Percentiles rank a stretch among this genome's conserved stretches.
These are phyloP conservation scores for Nannochloropsis oceanica DNA, from an alignment of 108 stramenopile genomes.

Conservation along the genomic window DNA sequence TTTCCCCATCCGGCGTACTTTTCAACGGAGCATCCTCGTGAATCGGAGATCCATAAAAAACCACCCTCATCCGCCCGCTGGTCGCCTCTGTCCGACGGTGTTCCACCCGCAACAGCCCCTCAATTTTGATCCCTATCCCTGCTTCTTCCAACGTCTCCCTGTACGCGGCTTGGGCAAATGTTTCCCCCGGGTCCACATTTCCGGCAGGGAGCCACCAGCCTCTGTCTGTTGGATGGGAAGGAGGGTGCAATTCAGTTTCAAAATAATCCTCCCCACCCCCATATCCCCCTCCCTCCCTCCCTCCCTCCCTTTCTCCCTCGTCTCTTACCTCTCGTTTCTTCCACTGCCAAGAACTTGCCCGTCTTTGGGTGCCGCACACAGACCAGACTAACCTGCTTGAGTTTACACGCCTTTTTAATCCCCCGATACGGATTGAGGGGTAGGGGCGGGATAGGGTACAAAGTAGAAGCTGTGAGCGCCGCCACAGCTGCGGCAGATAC, in stretches of 20 bases:
- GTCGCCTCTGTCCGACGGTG: neutral
- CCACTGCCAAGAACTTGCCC: neutral
- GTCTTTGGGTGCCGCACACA: neutral
- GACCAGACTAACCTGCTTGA: neutral
- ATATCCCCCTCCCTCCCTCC: neutral
- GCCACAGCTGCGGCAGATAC: neutral
- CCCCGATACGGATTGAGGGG: neutral
- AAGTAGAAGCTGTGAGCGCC: neutral
- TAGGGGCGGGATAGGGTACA: neutral
- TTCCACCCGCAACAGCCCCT: neutral
- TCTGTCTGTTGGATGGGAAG: neutral
- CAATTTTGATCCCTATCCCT: neutral
- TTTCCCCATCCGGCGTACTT: neutral
- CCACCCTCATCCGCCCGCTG: neutral
- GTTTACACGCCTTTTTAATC: neutral
- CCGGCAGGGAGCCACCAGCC: constrained; percentile 1
- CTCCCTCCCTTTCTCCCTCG: too few relatives aligned
- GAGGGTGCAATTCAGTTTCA: too few relatives aligned
- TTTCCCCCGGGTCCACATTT: neutral
- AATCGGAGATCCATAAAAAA: neutral
- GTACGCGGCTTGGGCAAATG: neutral
- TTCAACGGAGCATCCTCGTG: neutral
- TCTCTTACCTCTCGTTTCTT: neutral
- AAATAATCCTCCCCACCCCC: neutral
- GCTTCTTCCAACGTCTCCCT: neutral